Conservation (phyloP, 495 filamentous ascomycete species). For the Annulohypoxylon stygium region DNA sequence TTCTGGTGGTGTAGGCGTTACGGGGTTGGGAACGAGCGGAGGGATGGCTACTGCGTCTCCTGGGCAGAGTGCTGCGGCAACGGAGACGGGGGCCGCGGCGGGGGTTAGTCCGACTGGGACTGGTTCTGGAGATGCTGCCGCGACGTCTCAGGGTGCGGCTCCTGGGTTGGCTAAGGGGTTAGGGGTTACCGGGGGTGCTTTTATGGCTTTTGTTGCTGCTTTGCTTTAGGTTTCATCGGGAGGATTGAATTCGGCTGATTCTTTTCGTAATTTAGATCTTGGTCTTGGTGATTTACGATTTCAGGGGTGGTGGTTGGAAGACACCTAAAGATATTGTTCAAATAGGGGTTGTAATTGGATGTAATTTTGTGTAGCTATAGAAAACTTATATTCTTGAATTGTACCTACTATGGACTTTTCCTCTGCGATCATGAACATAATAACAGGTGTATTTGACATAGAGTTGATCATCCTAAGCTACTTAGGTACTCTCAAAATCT, state of each 20-base stretch:
- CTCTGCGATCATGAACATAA: too few relatives aligned
- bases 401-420: too few relatives aligned
- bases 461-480: too few relatives aligned
- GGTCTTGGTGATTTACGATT: too few relatives aligned
- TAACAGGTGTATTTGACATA: too few relatives aligned
- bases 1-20: background rate
- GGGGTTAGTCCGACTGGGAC: background rate
- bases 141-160: background rate
- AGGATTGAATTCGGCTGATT: background rate
- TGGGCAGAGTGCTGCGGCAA: background rate
- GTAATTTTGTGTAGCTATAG: too few relatives aligned
- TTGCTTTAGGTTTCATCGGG: conserved; percentile 17
- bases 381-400: too few relatives aligned
- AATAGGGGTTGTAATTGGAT: background rate
- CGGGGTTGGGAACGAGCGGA: background rate
- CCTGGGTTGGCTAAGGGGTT: background rate
- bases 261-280: background rate
- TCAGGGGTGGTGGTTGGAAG: background rate
- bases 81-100: background rate
- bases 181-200: background rate
- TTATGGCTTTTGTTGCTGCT: conserved; percentile 9
- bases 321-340: background rate
- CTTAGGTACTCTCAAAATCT: too few relatives aligned
- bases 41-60: background rate
- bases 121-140: background rate